These are phyloP conservation scores for Penicillium cinerascens DNA, from an alignment of 495 filamentous ascomycete species.

Conservation along the genomic window DNA sequence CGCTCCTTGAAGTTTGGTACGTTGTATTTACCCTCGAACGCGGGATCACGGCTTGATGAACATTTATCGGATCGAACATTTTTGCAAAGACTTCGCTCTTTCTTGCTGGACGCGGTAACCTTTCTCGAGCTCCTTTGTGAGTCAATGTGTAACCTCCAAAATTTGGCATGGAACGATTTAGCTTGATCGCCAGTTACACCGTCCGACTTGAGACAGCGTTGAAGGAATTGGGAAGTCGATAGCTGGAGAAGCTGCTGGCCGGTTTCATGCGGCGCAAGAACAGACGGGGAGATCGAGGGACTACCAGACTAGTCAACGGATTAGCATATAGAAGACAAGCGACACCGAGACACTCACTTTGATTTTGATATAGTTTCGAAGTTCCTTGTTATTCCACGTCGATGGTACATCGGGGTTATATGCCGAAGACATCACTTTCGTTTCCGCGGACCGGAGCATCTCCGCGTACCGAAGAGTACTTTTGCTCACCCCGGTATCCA, in stretches of 20 bases:
- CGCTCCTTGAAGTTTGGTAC: background rate
- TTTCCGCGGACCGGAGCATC: conserved; percentile 1
- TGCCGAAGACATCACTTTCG: background rate
- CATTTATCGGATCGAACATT: background rate
- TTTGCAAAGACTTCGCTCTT: background rate
- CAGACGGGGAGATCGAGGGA: conserved; percentile 1
- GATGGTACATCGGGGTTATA: conserved; percentile 8
- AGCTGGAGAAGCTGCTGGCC: conserved; percentile 7
- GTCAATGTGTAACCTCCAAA: conserved; percentile 11
- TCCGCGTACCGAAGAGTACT: conserved; percentile 18
- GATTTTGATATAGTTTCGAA: conserved; percentile 5
- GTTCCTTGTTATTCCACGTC: conserved; percentile 12
- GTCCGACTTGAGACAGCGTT: conserved; percentile 2
- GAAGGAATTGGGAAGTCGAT: background rate
- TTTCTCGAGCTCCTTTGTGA: background rate
- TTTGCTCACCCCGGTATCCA: conserved; percentile 11
- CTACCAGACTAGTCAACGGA: conserved; percentile 6
- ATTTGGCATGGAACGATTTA: background rate
- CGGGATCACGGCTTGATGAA: background rate
- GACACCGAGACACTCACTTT: background rate
- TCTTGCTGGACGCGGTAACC: background rate
- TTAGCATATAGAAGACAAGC: background rate
- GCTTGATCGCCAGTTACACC: conserved; percentile 12
- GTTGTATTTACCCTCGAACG: too few species aligned
- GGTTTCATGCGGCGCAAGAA: conserved; percentile 9